Conservation (phyloP, 1,284 basidiomycete species). For the Gyrodon tennesseensis region DNA sequence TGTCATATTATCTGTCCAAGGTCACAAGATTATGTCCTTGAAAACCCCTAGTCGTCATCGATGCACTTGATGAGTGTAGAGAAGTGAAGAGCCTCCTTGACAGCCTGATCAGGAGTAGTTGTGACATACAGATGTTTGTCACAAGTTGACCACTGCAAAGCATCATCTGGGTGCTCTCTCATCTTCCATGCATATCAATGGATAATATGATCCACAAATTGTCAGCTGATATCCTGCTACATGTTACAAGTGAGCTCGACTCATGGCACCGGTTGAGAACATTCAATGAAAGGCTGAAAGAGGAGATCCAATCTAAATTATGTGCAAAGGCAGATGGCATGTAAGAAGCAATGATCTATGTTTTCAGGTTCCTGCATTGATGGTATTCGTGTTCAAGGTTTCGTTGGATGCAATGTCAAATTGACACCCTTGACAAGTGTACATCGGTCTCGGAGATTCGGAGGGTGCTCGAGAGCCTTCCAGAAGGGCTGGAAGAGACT, state of each 20-base stretch:
- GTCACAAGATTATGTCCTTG: slow-evolving; percentile 7
- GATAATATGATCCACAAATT: slow-evolving; percentile 13
- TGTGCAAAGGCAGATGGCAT: slow-evolving; percentile 16
- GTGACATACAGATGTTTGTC: slow-evolving; percentile 16
- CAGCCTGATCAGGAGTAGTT: not conserved
- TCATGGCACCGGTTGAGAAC: slow-evolving; percentile 13
- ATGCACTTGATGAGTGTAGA: slow-evolving; percentile 27
- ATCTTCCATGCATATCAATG: slow-evolving; percentile 15
- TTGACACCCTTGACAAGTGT: slow-evolving; percentile 17
- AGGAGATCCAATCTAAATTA: slow-evolving; percentile 14
- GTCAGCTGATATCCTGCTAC: slow-evolving; percentile 15
- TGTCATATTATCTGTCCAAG: slow-evolving; percentile 10
- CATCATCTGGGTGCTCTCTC: slow-evolving; percentile 8
- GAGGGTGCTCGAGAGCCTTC: slow-evolving; percentile 17
- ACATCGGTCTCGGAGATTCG: slow-evolving; percentile 4
- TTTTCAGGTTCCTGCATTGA: not conserved
- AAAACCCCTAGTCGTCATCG: slow-evolving; percentile 18
- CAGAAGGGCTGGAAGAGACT: slow-evolving; percentile 24
- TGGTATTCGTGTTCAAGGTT: slow-evolving; percentile 12
- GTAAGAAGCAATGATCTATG: not conserved
- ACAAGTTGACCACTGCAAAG: slow-evolving; percentile 12
- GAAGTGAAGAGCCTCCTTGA: slow-evolving; percentile 16
- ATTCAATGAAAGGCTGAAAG: slow-evolving; percentile 4
- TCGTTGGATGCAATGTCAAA: slow-evolving; percentile 28
- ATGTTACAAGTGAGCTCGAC: slow-evolving; percentile 15